phyloP scores from a whole-genome alignment of 495 filamentous ascomycete species.

The Hypoxylon fragiforme region DNA sequence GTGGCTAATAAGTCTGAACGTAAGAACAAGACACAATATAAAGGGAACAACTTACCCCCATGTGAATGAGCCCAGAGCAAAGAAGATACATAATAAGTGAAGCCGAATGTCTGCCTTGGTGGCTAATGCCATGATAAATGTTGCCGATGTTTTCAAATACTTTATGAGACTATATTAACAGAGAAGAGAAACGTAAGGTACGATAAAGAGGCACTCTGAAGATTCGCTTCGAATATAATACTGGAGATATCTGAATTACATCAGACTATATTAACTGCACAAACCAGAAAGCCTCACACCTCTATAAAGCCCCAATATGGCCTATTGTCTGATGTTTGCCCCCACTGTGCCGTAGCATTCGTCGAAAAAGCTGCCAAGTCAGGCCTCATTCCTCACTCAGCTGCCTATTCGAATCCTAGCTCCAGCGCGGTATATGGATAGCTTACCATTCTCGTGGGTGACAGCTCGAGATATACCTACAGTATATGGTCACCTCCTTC shows the following conservation, averaged over 20 bases:
- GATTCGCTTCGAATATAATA: too few species aligned
- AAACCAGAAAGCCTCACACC: slow-evolving; percentile 15
- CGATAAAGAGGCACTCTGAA: too few species aligned
- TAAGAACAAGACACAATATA: background rate
- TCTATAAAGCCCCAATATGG: background rate
- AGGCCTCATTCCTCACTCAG: slow-evolving; percentile 1
- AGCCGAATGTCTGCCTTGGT: slow-evolving; percentile 50
- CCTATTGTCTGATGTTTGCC: slow-evolving; percentile 12
- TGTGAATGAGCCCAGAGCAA: slow-evolving; percentile 59
- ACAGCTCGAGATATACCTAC: too few species aligned
- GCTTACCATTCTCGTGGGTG: slow-evolving; percentile 9
- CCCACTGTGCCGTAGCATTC: slow-evolving; percentile 1
- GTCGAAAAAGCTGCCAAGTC: slow-evolving; percentile 3
- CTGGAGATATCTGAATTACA: background rate
- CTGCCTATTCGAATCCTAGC: slow-evolving; percentile 19
- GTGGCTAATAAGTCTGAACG: too few species aligned
- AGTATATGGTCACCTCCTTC: too few species aligned
- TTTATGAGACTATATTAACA: background rate
- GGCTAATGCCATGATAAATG: slow-evolving; percentile 19
- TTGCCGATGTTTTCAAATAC: background rate
- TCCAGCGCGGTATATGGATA: slow-evolving; percentile 2
- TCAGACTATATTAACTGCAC: too few species aligned
- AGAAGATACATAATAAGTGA: slow-evolving; percentile 53
- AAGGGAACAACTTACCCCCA: slow-evolving; percentile 57
- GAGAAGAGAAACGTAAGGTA: background rate